Evolutionary conservation across 257 asterid species (phyloP), one percentile per base, ranked within the genome.

Genomic region (Solanum phureja): DNA sequence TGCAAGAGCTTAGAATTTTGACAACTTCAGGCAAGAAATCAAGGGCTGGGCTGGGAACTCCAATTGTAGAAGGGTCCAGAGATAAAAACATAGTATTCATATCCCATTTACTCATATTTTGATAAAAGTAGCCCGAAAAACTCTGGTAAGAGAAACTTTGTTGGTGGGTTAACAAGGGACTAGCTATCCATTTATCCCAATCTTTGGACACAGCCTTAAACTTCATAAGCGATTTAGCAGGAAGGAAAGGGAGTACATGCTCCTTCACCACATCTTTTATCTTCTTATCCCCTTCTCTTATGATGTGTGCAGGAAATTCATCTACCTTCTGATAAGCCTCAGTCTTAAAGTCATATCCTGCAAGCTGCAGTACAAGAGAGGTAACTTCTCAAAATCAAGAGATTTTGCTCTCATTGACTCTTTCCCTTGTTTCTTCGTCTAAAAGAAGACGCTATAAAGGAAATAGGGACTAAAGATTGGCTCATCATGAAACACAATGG

Each of bases 101-200:
- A 16, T 42, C 5, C 31, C n/a, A 29, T 81, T 0, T 16, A 37
- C 1, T 8, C 2, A 33, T 7, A 0, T 68, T 11, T 79, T 91
- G 93, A 64, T 79, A 46, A n/a, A 93, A 90, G 91, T 75, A 92
- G 60, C 96, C 96, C 8, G 93, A 93, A 24, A 92, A 13, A 4
- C 84, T 23, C 31, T 86, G 86, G 91, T 52, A 92, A 68, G 40
- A 73, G 89, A 38, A 84, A 84, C 95, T 92, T 75, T 92, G 96
- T 83, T 82, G 87, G 89, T 87, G 85, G 58, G 90, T 88, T 10
- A 92, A 52, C 23, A 93, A 82, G 49, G 96, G 96, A 60, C 71
- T 29, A 31, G 34, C 86, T 33, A 91, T 89, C 92, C 95, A 62
- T 21, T n/a, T 58, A 44, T 90, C 87, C 95, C 94, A 93, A 56